These are phyloP conservation scores for Linnemannia hyalina DNA, from an alignment of 192 early-diverging fungal genomes.

Conservation along the genomic window DNA sequence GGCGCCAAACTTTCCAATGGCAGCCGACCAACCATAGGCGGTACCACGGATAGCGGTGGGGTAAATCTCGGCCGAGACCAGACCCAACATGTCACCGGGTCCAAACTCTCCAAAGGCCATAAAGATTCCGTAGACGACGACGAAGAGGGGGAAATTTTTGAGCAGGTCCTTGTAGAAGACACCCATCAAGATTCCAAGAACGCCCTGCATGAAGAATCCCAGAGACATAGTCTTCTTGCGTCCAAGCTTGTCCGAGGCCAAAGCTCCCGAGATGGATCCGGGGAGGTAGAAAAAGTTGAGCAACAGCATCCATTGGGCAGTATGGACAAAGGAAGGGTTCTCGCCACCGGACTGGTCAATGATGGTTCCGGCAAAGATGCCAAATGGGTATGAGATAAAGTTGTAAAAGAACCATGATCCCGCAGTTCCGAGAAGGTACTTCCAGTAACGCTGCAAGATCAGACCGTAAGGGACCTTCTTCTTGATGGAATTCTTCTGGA, in stretches of 20 bases:
- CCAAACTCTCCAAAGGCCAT: conserved; percentile 62
- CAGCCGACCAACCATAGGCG: conserved; percentile 62
- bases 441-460: conserved; percentile 62
- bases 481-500: conserved; percentile 56
- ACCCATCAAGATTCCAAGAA: conserved; percentile 64
- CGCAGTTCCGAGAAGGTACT: conserved; percentile 57
- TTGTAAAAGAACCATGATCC: conserved; percentile 31
- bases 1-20: conserved; percentile 28
- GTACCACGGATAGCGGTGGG: conserved; percentile 63
- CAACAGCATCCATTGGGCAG: conserved; percentile 59
- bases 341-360: background rate
- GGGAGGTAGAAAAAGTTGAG: conserved; percentile 64
- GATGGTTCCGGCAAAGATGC: conserved; percentile 32
- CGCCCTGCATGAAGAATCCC: conserved; percentile 62
- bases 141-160: conserved; percentile 57
- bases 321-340: conserved; percentile 41
- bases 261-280: conserved; percentile 61
- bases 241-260: conserved; percentile 60
- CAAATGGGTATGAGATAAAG: conserved; percentile 23
- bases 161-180: conserved; percentile 49
- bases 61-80: conserved; percentile 58
- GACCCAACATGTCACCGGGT: conserved; percentile 53
- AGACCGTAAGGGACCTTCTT: conserved; percentile 61
- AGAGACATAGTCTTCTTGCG: conserved; percentile 61
- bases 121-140: conserved; percentile 67